Evolutionary conservation across 148 eudicot species (phyloP).

Genomic region (Pouteria glomerata): DNA sequence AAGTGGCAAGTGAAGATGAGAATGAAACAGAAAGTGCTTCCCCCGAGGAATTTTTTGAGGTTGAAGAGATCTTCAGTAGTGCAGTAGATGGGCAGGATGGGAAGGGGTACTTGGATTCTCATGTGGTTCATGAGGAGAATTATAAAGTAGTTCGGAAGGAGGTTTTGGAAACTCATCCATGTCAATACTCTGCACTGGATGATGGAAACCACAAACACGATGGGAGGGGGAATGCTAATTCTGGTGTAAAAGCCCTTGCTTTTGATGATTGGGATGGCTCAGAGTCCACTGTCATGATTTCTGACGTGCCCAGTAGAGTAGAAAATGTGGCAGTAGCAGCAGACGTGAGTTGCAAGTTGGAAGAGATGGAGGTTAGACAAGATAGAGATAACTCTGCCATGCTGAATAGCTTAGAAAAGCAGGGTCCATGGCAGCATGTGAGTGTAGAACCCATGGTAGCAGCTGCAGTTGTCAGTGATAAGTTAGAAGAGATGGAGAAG

Average conservation of each 20-base stretch:
- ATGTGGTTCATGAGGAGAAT: slow-evolving; percentile 27
- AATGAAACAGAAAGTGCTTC: slow-evolving; percentile 47
- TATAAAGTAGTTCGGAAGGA: slow-evolving; percentile 36
- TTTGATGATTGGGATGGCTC: slow-evolving; percentile 32
- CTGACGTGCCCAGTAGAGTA: slow-evolving; percentile 15
- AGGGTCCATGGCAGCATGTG: slow-evolving; percentile 38
- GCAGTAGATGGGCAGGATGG: slow-evolving; percentile 48
- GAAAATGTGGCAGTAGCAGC: slow-evolving; percentile 16
- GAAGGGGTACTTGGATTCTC: slow-evolving; percentile 36
- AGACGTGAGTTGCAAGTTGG: slow-evolving; percentile 18
- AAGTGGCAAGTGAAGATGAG: slow-evolving; percentile 45
- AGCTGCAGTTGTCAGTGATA: slow-evolving; percentile 11
- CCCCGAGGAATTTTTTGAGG: slow-evolving; percentile 78
- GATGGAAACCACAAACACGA: slow-evolving; percentile 34
- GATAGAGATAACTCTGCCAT: slow-evolving; percentile 23
- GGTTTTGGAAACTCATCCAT: slow-evolving; percentile 42
- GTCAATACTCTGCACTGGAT: slow-evolving; percentile 53
- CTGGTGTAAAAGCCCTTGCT: slow-evolving; percentile 36
- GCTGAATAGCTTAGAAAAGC: slow-evolving; percentile 41
- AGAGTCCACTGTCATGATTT: slow-evolving; percentile 19
- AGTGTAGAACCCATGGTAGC: slow-evolving; percentile 16
- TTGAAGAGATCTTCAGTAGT: slow-evolving; percentile 78
- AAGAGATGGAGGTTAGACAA: slow-evolving; percentile 30
- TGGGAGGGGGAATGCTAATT: slow-evolving; percentile 18
- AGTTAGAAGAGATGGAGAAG: slow-evolving; percentile 30